Conservation (phyloP, 1,284 basidiomycete genomes). For the Cryptococcus sp. region DNA sequence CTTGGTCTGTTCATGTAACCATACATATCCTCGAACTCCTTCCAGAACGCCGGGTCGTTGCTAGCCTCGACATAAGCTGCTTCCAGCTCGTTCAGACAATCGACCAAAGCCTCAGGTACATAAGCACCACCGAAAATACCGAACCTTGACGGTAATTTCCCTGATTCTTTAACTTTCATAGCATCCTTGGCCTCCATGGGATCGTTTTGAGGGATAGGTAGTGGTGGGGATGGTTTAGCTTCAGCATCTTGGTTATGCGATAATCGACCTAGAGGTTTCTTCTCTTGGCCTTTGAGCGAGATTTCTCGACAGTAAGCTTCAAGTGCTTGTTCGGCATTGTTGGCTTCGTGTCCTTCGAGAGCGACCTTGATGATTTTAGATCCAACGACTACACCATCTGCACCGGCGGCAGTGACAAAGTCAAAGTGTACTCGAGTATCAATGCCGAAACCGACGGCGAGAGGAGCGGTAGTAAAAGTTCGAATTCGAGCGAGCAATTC, state of each 20-base stretch:
- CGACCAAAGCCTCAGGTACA: conserved; percentile 89
- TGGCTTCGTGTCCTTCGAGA: conserved; percentile 55
- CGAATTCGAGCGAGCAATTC: conserved; percentile 70
- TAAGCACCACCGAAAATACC: conserved; percentile 97
- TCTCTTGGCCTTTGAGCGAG: conserved; percentile 56
- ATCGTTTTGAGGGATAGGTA: conserved; percentile 39
- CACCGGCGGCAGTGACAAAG: conserved; percentile 74
- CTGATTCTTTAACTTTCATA: conserved; percentile 38
- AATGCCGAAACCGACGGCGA: conserved; percentile 96
- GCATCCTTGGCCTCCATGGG: conserved; percentile 19
- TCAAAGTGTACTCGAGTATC: conserved; percentile 90
- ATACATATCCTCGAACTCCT: conserved; percentile 83
- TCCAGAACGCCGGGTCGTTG: conserved; percentile 85
- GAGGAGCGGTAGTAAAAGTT: conserved; percentile 67
- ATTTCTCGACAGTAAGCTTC: conserved; percentile 71
- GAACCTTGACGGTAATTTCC: conserved; percentile 73
- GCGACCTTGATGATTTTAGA: conserved; percentile 78
- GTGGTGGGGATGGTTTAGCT: conserved; percentile 29
- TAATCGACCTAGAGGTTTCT: conserved; percentile 37
- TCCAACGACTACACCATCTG: conserved; percentile 92
- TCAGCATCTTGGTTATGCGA: conserved; percentile 15
- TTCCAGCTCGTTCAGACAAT: conserved; percentile 86
- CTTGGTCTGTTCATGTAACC: conserved; percentile 81
- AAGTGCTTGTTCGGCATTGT: conserved; percentile 58
- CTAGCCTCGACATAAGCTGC: conserved; percentile 81